These are phyloP conservation scores for Mycena haematopus DNA, from an alignment of 768 basidiomycete genomes.

Conservation along the genomic window DNA sequence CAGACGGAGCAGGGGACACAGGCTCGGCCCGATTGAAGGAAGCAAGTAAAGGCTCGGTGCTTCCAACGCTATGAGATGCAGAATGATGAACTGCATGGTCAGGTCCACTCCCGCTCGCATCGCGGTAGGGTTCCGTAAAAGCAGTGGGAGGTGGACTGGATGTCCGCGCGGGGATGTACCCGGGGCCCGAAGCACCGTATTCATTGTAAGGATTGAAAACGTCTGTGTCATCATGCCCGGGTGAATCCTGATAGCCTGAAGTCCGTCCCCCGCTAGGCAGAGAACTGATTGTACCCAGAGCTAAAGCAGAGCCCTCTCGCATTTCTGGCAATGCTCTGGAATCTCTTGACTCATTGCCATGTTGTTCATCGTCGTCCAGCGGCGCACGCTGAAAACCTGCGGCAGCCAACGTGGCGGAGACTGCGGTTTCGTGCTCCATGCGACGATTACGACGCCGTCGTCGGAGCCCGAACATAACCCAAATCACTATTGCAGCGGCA, in stretches of 20 bases:
- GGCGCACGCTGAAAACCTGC: constrained; percentile 73
- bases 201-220: constrained; percentile 63
- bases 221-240: constrained; percentile 41
- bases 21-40: constrained; percentile 43
- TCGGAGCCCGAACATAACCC: constrained; percentile 73
- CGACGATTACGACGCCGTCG: constrained; percentile 65
- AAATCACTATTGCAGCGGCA: constrained; percentile 68
- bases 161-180: constrained; percentile 54
- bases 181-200: constrained; percentile 41
- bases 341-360: constrained; percentile 32
- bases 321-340: constrained; percentile 43
- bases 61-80: constrained; percentile 58
- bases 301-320: constrained; percentile 48
- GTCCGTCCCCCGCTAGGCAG: constrained; percentile 39
- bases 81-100: constrained; percentile 44
- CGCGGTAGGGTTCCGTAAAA: constrained; percentile 39
- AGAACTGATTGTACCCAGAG: constrained; percentile 35
- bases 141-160: constrained; percentile 51
- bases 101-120: constrained; percentile 37
- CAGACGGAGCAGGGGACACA: constrained; percentile 29
- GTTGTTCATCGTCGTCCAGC: constrained; percentile 71
- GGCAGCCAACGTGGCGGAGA: constrained; percentile 76
- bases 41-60: constrained; percentile 66
- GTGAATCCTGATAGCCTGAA: constrained; percentile 46
- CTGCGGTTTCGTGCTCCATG: constrained; percentile 72